Conservation (phyloP, 768 basidiomycete species). For the Mycena galopus region DNA sequence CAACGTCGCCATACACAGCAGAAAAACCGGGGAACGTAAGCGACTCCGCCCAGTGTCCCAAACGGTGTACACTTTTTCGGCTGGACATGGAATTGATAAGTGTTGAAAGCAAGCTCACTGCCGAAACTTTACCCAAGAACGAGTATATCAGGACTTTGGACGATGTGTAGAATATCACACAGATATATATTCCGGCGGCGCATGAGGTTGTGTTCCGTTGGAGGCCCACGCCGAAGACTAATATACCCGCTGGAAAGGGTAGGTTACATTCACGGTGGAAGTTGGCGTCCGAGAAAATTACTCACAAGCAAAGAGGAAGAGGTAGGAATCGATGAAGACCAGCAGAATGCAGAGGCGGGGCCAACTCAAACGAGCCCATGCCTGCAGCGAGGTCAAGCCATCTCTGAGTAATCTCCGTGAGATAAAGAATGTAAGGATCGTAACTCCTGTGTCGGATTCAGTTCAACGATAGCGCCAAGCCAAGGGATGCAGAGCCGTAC, state of each 20-base stretch:
- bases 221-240: conserved; percentile 61
- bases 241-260: conserved; percentile 50
- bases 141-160: conserved; percentile 63
- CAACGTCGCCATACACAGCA: conserved; percentile 53
- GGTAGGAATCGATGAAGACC: conserved; percentile 59
- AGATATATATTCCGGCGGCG: conserved; percentile 57
- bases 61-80: conserved; percentile 61
- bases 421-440: conserved; percentile 26
- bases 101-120: neutral
- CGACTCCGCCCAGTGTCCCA: conserved; percentile 54
- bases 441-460: conserved; percentile 15
- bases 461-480: no score
- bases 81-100: conserved; percentile 38
- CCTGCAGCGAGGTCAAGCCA: neutral
- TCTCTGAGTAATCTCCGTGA: conserved; percentile 17
- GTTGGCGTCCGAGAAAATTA: neutral
- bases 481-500: neutral
- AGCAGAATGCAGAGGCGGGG: conserved; percentile 56
- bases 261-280: neutral
- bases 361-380: conserved; percentile 46
- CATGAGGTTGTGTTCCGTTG: conserved; percentile 52
- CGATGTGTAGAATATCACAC: conserved; percentile 56
- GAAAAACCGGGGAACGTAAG: conserved; percentile 56
- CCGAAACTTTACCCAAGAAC: conserved; percentile 53
- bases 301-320: conserved; percentile 57